Conservation (phyloP, 2,329 filamentous ascomycete genomes). For the Pestalotiopsis sp. region DNA sequence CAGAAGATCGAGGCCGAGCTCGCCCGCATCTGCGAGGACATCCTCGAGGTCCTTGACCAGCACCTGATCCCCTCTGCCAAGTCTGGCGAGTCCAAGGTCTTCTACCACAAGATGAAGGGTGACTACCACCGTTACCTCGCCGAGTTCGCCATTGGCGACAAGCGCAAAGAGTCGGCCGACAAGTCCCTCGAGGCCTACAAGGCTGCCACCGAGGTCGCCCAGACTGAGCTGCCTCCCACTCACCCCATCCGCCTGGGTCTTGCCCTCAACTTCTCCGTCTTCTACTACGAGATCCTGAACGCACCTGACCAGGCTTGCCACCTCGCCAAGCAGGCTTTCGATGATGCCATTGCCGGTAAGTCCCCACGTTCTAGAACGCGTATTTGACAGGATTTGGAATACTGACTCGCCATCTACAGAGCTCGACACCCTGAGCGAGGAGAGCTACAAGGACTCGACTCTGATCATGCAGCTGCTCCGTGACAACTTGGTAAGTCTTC, state of each 20-base stretch:
- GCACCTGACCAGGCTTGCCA: constrained; percentile 98
- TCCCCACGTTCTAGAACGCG: not conserved
- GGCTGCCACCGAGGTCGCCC: constrained; percentile 84
- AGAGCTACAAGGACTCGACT: constrained; percentile 99
- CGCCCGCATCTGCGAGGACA: constrained; percentile 96
- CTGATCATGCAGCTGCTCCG: constrained; percentile 98
- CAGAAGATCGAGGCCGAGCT: constrained; percentile 98
- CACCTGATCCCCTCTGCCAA: constrained; percentile 93
- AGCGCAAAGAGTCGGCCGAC: constrained; percentile 92
- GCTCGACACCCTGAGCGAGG: constrained; percentile 94
- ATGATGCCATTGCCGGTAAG: constrained; percentile 86
- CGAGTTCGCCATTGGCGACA: constrained; percentile 92
- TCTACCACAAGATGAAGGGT: constrained; percentile 99
- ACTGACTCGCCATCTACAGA: constrained; percentile 54
- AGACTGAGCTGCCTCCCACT: constrained; percentile 86
- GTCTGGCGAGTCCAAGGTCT: constrained; percentile 97
- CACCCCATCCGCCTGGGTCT: constrained; percentile 93
- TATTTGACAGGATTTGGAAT: not conserved
- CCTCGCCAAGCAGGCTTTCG: constrained; percentile 93
- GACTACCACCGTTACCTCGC: constrained; percentile 99
- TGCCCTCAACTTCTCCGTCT: constrained; percentile 95
- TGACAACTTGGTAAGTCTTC: constrained; percentile 82
- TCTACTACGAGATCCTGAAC: constrained; percentile 99
- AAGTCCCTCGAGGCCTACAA: constrained; percentile 98
- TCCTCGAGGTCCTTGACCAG: constrained; percentile 91